These are phyloP conservation scores for Suhomyces wounanorum DNA, from an alignment of 1,139 yeast genomes.

Conservation along the genomic window DNA sequence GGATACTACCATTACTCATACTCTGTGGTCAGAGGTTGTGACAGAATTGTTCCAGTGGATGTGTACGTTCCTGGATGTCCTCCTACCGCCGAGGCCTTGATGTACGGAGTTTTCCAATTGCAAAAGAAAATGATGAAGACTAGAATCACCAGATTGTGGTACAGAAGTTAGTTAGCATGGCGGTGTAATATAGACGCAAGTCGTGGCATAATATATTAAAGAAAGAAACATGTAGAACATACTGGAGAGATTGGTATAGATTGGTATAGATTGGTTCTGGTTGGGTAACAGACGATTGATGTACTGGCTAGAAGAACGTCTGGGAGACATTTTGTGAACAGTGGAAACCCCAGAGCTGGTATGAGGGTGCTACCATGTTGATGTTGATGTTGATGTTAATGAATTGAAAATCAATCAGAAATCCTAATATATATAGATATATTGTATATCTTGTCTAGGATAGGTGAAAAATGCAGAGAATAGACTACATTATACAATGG, in stretches of 20 bases:
- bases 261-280: no score
- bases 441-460: no score
- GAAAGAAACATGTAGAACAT: neutral
- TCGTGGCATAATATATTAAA: neutral
- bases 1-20: slow-evolving; percentile 91
- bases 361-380: no score
- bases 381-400: no score
- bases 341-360: no score
- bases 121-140: slow-evolving; percentile 88
- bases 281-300: no score
- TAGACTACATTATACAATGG: no score
- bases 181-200: slow-evolving; percentile 1
- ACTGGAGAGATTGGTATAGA: neutral
- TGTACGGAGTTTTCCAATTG: slow-evolving; percentile 87
- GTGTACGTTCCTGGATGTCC: slow-evolving; percentile 94
- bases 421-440: no score
- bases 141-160: slow-evolving; percentile 83
- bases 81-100: slow-evolving; percentile 86
- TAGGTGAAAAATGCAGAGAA: no score
- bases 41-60: slow-evolving; percentile 85
- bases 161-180: slow-evolving; percentile 59
- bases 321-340: no score
- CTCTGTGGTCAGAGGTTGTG: slow-evolving; percentile 89
- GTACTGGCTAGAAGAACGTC: no score
- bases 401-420: no score